Evolutionary conservation across 352 stramenopile species (phyloP), one percentile per base, ranked within the genome.

Genomic region (Aphanomyces stellatus): DNA sequence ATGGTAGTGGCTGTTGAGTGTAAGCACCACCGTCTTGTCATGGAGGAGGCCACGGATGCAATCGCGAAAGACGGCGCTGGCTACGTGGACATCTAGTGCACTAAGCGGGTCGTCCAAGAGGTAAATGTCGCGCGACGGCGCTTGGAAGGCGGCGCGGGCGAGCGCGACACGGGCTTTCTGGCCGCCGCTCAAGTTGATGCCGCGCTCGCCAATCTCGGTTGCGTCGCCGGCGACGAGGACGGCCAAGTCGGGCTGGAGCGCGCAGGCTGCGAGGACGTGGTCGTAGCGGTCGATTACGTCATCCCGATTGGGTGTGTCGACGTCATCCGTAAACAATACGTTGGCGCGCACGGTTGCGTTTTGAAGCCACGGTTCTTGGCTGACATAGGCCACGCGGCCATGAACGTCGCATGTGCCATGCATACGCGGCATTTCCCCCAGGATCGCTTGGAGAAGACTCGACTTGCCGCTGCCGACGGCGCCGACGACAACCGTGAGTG

Each of bases 151-250:
- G 0, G 91, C 92, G 24, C 97, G 82, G 37, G 97, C 97, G 3
- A 99, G 76, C 8, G 88, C 85, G 6, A 98, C 87, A 59, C 96
- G 84, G 33, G 81, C 88, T 57, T 97, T 97, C 77, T 99, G 96
- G 5, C 97, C 97, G 13, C 97, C 97, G 33, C 80, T 97, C 4
- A 99, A 75, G 71, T 98, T 99, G 48, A 99, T 96, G 1, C 97
- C 97, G 69, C 97, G 97, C 79, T 99, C 96, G 11, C 96, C 97
- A 53, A 99, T 99, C 75, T 99, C 96, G 0, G 96, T 99, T 67
- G 75, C 65, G 73, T 99, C 97, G 17, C 96, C 96, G 28, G 82
- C 82, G 3, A 92, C 84, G 27, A 99, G 73, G 40, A 97, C 81
- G 46, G 76, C 75, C 27, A 98, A 71, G 70, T 98, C 96, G 56